A percentile compares a stretch with the other conserved stretches of the same genome.
These are phyloP conservation scores for Jatropha podagrica DNA, from an alignment of 441 rosid species.

Conservation along the genomic window DNA sequence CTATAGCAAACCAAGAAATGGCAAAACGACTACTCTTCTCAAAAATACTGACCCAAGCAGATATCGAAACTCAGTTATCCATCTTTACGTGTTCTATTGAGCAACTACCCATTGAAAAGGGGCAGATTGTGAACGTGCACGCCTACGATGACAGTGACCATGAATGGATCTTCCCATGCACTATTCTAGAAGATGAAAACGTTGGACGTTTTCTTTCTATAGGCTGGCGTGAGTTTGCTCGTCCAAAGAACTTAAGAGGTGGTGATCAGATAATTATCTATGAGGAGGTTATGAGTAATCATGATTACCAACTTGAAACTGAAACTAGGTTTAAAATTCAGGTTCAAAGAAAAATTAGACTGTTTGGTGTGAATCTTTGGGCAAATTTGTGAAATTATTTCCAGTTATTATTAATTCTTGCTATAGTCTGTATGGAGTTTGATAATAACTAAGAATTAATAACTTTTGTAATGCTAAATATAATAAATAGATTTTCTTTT, in stretches of 20 bases:
- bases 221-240: not conserved
- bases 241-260: not conserved
- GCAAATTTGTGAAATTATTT: not conserved
- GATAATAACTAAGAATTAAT: no score
- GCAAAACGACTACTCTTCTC: not conserved
- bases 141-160: not conserved
- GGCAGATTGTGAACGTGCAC: not conserved
- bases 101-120: not conserved
- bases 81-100: conserved; percentile 8
- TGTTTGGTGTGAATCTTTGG: not conserved
- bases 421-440: no score
- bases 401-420: no score
- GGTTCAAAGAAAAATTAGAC: not conserved
- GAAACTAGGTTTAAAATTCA: not conserved
- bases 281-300: not conserved
- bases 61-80: not conserved
- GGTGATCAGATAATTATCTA: not conserved
- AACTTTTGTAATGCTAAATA: no score
- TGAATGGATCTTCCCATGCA: not conserved
- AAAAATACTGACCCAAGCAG: not conserved
- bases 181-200: not conserved
- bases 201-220: not conserved
- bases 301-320: not conserved
- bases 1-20: not conserved
- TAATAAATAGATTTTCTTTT: no score